Conservation (phyloP, 2,329 filamentous ascomycete genomes). For the Colletotrichum navitas region DNA sequence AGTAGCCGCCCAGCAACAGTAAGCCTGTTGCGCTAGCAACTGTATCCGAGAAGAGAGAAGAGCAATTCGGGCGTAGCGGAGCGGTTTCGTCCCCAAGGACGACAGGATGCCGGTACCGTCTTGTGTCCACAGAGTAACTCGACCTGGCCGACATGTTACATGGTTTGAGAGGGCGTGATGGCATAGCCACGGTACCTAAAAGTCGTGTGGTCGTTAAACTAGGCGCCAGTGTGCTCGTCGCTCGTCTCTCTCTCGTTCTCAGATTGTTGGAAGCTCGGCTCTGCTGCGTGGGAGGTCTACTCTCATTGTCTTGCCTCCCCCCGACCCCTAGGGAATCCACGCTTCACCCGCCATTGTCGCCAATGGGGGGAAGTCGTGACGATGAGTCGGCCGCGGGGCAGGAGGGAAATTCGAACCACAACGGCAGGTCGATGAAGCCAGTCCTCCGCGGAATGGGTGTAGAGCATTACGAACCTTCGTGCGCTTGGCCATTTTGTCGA, state of each 20-base stretch:
- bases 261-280: slow-evolving; percentile 9
- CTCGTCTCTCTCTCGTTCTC: slow-evolving; percentile 35
- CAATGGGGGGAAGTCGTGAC: slow-evolving; percentile 15
- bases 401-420: slow-evolving; percentile 17
- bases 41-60: slow-evolving; percentile 16
- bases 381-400: slow-evolving; percentile 19
- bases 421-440: slow-evolving; percentile 33
- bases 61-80: no score
- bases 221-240: not conserved
- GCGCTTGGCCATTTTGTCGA: slow-evolving; percentile 90
- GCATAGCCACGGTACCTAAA: no score
- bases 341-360: slow-evolving; percentile 26
- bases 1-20: not conserved
- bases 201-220: not conserved
- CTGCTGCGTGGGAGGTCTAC: not conserved
- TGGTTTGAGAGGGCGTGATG: not conserved
- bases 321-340: not conserved
- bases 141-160: not conserved
- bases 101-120: not conserved
- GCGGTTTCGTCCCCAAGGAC: no score
- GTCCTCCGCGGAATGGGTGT: slow-evolving; percentile 12
- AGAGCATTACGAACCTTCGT: slow-evolving; percentile 64
- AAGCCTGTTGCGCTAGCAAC: not conserved
- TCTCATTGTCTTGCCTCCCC: not conserved
- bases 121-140: not conserved